Evolutionary conservation across 2,329 filamentous ascomycete species (phyloP), one percentile per base, ranked within the genome.

Genomic region (Ascocoryne sarcoides): DNA sequence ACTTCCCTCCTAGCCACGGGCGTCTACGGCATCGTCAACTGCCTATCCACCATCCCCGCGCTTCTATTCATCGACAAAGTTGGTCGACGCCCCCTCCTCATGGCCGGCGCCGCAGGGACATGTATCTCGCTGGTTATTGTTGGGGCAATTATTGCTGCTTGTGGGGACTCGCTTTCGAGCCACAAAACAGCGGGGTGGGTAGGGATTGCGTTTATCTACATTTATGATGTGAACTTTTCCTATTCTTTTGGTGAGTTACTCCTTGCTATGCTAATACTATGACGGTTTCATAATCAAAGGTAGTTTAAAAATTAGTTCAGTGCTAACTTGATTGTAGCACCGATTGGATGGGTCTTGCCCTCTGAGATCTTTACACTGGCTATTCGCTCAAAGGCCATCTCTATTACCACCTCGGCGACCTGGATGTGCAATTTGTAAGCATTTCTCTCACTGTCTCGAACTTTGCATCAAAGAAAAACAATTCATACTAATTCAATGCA

Each of bases 21-120:
- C 34, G 71, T 85, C 47, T 85, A 84, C 56, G 81, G 80, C 17
- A 70, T 84, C 32, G 73, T 83, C 44, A 84, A 84, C 59, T 75
- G 79, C 58, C 61, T 68, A 12, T 70, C 73, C 21, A 82, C 76
- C 50, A 66, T 69, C 4, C 54, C 70, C 40, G 84, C 84, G 65
- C 66, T 85, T 17, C 54, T 79, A 48, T 81, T 82, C 53, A 81
- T 46, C 9, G 50, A 84, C 56, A 77, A 75, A 2, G 68, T 84
- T 2, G 81, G 81, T 17, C 71, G 81, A 40, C 65, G 78, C 8
- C 48, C 44, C 31, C 71, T 67, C 1, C 65, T 83, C 16, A 63
- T 83, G 9, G 33, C 42, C 14, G 47, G 47, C 71, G 74, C 82
- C n/a, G n/a, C n/a, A n/a, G n/a, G n/a, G n/a, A n/a, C n/a, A n/a